Evolutionary conservation across 2,329 filamentous ascomycete genomes (phyloP), one percentile per base, ranked within the genome.

Genomic region (Fusarium penzigii): DNA sequence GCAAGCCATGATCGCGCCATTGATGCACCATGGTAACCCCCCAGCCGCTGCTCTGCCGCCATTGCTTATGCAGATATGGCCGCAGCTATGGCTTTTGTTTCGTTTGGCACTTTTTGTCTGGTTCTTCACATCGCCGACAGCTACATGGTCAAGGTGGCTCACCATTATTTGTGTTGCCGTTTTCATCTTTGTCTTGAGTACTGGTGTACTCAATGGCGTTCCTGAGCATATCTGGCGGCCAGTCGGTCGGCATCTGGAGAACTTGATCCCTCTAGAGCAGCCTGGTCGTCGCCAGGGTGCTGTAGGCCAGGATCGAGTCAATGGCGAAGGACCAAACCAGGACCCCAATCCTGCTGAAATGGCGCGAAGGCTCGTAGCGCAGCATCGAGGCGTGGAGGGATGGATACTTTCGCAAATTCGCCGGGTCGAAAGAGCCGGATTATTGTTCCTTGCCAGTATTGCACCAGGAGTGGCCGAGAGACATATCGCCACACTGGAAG

Each of bases 361-460:
- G 51, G 84, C 83, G 3, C 80, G 78, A 3, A 75, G 83, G 51
- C 66, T 87, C 8, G 69, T 86, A 3, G 78, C 61, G n/a, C 63
- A 72, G 46, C 66, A 64, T 13, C 66, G 61, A 29, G 63, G 57
- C 5, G 67, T 62, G 5, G 66, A 66, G 17, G 62, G 57, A 12
- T 74, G 72, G 72, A 39, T 73, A 25, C 39, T 64, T 11, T 59
- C 59, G 9, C 78, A 81, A 50, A 68, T 80, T 6, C 75, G 83
- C 51, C 73, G 82, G 11, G 62, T 83, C 7, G 84, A 88, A 68
- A 78, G 85, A 56, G 80, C 83, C 16, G 75, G 81, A 0, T 75
- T 87, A 14, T 72, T 88, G 20, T 87, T 88, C 62, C 71, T 88
- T 17, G 85, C 85, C 17, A 88, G 85, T 64, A 78, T 88, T 54